Percentiles rank a stretch among this genome's conserved stretches.
Conservation (phyloP, 2,329 filamentous ascomycete species). For the Colletotrichum tropicicola region DNA sequence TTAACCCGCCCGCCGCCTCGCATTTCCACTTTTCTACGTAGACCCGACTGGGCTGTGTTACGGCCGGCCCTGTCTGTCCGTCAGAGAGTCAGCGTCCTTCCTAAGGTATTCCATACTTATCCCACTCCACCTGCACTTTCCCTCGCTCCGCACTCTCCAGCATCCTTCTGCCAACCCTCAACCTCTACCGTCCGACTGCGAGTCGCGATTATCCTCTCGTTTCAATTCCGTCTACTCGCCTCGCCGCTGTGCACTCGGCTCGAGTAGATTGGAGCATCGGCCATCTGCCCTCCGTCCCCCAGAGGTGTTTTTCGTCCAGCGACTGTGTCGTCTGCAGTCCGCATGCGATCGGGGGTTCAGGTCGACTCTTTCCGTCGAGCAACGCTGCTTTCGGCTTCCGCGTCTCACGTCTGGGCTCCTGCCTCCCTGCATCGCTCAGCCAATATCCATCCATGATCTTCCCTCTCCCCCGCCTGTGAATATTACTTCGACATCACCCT, state of each 20-base stretch:
- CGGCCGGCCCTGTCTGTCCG: constrained; percentile 2
- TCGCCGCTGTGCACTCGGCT: neutral
- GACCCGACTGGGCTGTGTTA: constrained; percentile 22
- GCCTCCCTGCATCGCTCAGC: neutral
- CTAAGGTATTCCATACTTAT: constrained; percentile 29
- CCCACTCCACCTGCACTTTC: constrained; percentile 32
- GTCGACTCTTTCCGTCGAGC: constrained; percentile 19
- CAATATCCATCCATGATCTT: constrained; percentile 18
- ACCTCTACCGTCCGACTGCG: constrained; percentile 23
- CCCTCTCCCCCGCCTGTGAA: constrained; percentile 16
- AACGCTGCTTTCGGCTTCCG: constrained; percentile 23
- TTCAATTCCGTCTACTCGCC: constrained; percentile 21
- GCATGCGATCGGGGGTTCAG: constrained; percentile 26
- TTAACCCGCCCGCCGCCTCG: constrained; percentile 21
- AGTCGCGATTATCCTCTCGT: constrained; percentile 22
- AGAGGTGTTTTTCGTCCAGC: neutral
- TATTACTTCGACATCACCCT: constrained; percentile 12
- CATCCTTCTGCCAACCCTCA: constrained; percentile 17
- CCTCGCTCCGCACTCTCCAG: constrained; percentile 15
- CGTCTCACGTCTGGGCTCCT: constrained; percentile 11
- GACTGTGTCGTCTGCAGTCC: constrained; percentile 9
- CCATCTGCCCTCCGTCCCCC: neutral
- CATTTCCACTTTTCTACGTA: constrained; percentile 22
- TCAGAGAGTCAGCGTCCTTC: constrained; percentile 18
- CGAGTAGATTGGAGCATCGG: constrained; percentile 9